Percentiles rank a stretch among this genome's conserved stretches.
Evolutionary conservation across 768 basidiomycete species (phyloP).

Genomic region (Boletus subparvulus): DNA sequence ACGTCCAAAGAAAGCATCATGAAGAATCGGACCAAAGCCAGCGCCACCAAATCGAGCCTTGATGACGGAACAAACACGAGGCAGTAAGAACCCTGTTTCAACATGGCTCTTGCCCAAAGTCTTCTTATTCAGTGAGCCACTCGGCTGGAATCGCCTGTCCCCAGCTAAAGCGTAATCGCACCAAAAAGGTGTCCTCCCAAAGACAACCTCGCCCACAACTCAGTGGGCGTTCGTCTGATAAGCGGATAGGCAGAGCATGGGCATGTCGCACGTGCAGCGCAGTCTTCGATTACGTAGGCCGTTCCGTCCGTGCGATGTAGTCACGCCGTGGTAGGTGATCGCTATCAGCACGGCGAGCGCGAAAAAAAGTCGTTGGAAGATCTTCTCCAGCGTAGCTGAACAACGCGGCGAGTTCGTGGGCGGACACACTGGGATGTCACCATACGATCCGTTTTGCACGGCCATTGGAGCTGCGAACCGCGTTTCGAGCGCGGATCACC

Average conservation of each 20-base stretch:
- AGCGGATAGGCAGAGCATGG: background rate
- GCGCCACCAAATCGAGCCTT: conserved; percentile 3
- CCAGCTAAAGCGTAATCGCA: background rate
- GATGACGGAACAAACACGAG: background rate
- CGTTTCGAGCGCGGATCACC: conserved; percentile 12
- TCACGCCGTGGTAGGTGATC: background rate
- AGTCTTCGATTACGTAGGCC: conserved; percentile 22
- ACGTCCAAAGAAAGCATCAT: conserved; percentile 1
- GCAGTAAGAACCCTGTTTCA: background rate
- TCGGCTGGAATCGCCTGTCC: background rate
- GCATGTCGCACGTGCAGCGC: background rate
- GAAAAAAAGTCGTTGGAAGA: background rate
- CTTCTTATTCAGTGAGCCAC: background rate
- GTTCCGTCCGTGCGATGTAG: background rate
- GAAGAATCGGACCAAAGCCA: conserved; percentile 10
- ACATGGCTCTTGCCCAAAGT: background rate
- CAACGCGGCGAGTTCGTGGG: background rate
- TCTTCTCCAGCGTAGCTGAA: background rate
- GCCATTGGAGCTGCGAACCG: background rate
- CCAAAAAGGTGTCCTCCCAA: background rate
- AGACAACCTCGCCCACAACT: background rate
- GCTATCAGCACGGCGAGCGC: conserved; percentile 1
- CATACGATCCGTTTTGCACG: conserved; percentile 12
- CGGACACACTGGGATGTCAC: background rate
- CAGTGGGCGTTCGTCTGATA: background rate